phyloP scores from a whole-genome alignment of 805 yeast species.

The Kregervanrija delftensis region DNA sequence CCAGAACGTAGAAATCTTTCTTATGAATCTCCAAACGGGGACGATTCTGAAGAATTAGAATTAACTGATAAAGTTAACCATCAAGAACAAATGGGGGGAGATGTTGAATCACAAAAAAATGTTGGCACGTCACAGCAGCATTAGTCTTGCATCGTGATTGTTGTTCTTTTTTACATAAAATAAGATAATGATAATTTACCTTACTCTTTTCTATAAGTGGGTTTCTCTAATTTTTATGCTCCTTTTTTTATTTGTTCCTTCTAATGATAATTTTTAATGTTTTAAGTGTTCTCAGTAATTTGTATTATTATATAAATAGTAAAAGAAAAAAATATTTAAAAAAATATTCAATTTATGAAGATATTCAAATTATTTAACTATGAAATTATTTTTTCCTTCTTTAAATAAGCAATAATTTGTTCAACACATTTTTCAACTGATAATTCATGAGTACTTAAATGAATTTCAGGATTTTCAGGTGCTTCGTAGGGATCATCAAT shows the following conservation, averaged over 20 bases:
- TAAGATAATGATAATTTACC: too few species aligned
- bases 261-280: too few species aligned
- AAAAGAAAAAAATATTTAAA: too few species aligned
- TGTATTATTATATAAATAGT: too few species aligned
- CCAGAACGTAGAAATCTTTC: constrained; percentile 44
- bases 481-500: constrained; percentile 95
- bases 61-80: constrained; percentile 11
- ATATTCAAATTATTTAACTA: too few species aligned
- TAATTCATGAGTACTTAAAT: constrained; percentile 62
- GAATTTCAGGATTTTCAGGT: constrained; percentile 79
- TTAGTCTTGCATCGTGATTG: too few species aligned
- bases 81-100: constrained; percentile 4
- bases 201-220: too few species aligned
- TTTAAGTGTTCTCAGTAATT: too few species aligned
- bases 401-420: constrained; percentile 60
- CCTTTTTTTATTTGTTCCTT: too few species aligned
- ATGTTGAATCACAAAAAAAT: constrained; percentile 3
- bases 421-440: constrained; percentile 78
- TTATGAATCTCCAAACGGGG: constrained; percentile 11
- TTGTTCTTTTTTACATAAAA: too few species aligned
- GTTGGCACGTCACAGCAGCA: constrained; percentile 5
- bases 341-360: too few species aligned
- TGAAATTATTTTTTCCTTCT: constrained; percentile 8
- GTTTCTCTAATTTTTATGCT: too few species aligned
- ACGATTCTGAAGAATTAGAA: constrained; percentile 16